phyloP scores from a whole-genome alignment of 805 yeast genomes.

The Cyberlindnera mycetangii region DNA sequence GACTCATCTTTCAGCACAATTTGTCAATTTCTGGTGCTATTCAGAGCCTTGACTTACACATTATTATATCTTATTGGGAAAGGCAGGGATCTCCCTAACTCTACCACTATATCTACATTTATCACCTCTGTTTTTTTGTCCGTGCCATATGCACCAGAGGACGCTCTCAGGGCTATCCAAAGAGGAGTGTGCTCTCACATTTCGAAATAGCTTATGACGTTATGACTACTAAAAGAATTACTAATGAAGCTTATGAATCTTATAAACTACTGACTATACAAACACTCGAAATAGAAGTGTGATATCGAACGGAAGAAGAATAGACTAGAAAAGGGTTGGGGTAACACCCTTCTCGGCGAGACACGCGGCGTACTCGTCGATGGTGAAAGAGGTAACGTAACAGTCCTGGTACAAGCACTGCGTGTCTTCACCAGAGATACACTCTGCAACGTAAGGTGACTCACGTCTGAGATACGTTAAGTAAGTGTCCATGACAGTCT shows the following conservation, averaged over 20 bases:
- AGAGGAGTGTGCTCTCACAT: neutral
- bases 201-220: neutral
- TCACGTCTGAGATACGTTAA: slow-evolving; percentile 47
- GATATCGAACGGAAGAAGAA: neutral
- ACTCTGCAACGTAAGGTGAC: slow-evolving; percentile 53
- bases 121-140: neutral
- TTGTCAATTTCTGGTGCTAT: neutral
- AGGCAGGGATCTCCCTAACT: neutral
- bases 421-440: slow-evolving; percentile 30
- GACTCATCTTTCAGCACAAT: neutral
- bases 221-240: neutral
- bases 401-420: slow-evolving; percentile 20
- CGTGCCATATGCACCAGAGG: neutral
- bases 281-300: no score
- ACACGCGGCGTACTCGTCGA: slow-evolving; percentile 19
- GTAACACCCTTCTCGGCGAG: neutral
- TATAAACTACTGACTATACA: no score
- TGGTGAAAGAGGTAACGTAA: slow-evolving; percentile 21
- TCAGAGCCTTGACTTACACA: neutral
- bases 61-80: neutral
- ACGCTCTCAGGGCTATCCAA: neutral
- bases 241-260: neutral
- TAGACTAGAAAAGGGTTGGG: neutral
- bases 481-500: slow-evolving; percentile 39
- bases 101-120: neutral